Percentiles rank a stretch among this genome's conserved stretches.
Conservation (phyloP, 345 rosid species). For the Eucalyptus polyanthemos region DNA sequence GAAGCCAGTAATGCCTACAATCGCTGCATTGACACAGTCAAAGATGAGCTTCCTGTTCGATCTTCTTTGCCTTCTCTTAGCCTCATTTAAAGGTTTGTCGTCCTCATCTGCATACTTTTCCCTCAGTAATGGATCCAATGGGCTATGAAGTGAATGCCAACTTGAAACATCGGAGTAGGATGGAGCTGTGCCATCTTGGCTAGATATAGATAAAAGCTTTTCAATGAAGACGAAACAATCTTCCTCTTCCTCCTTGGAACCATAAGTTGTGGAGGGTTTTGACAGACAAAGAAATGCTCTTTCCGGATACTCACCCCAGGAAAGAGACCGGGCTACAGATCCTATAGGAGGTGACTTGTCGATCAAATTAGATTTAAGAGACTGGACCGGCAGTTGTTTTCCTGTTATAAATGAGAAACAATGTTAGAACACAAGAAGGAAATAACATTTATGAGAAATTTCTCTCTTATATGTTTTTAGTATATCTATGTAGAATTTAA, state of each 20-base stretch:
- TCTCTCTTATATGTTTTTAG: background rate
- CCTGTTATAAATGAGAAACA: slow-evolving; percentile 1
- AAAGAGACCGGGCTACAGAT: slow-evolving; percentile 46
- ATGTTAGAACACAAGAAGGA: background rate
- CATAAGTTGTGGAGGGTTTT: slow-evolving; percentile 12
- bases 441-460: background rate
- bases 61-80: slow-evolving; percentile 46
- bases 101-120: slow-evolving; percentile 28
- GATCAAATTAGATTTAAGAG: slow-evolving; percentile 23
- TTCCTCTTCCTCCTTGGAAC: slow-evolving; percentile 37
- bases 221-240: slow-evolving; percentile 49
- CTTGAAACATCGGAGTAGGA: slow-evolving; percentile 16
- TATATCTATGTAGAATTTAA: background rate
- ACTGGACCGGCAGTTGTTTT: slow-evolving; percentile 6
- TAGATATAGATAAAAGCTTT: slow-evolving; percentile 38
- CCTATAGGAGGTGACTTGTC: slow-evolving; percentile 66
- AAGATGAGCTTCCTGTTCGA: slow-evolving; percentile 57
- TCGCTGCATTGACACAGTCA: slow-evolving; percentile 63
- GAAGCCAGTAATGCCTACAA: slow-evolving; percentile 27
- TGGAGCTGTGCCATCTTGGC: slow-evolving; percentile 19
- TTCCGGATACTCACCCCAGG: slow-evolving; percentile 38
- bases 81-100: slow-evolving; percentile 44
- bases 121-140: slow-evolving; percentile 61
- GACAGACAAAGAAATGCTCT: slow-evolving; percentile 22
- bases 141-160: slow-evolving; percentile 76